Evolutionary conservation across 352 stramenopile species (phyloP).

Genomic region (Phytophthora vignae): DNA sequence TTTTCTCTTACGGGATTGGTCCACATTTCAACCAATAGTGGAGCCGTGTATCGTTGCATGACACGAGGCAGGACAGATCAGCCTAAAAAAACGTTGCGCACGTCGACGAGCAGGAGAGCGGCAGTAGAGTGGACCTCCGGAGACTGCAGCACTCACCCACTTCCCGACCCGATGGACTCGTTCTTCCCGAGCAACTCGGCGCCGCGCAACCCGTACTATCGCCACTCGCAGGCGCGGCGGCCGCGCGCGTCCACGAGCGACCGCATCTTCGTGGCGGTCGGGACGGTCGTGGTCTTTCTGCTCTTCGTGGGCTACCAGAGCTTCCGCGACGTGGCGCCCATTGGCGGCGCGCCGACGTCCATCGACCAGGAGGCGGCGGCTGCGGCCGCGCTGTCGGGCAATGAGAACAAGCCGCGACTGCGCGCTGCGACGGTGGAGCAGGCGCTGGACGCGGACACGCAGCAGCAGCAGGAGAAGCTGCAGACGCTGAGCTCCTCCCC

Average conservation of each 20-base stretch:
- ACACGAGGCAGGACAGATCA: slow-evolving; percentile 19
- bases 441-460: background rate
- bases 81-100: background rate
- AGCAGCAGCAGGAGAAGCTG: slow-evolving; percentile 17
- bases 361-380: slow-evolving; percentile 50
- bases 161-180: slow-evolving; percentile 41
- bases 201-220: slow-evolving; percentile 85
- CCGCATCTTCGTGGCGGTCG: slow-evolving; percentile 69
- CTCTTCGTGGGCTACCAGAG: slow-evolving; percentile 68
- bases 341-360: slow-evolving; percentile 5
- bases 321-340: slow-evolving; percentile 28
- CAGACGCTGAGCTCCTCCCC: slow-evolving; percentile 46
- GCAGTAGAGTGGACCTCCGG: background rate
- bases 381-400: slow-evolving; percentile 40
- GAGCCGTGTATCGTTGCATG: background rate
- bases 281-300: slow-evolving; percentile 72
- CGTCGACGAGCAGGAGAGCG: background rate
- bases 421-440: slow-evolving; percentile 39
- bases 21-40: slow-evolving; percentile 27
- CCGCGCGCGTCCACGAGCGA: slow-evolving; percentile 50
- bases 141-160: background rate
- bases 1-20: slow-evolving; percentile 1
- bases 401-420: slow-evolving; percentile 41
- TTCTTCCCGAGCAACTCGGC: slow-evolving; percentile 71
- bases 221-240: slow-evolving; percentile 54